Evolutionary conservation across 208 protist species (phyloP), one percentile per base, ranked within the genome.

Genomic region (Blastocrithidia nonstop): DNA sequence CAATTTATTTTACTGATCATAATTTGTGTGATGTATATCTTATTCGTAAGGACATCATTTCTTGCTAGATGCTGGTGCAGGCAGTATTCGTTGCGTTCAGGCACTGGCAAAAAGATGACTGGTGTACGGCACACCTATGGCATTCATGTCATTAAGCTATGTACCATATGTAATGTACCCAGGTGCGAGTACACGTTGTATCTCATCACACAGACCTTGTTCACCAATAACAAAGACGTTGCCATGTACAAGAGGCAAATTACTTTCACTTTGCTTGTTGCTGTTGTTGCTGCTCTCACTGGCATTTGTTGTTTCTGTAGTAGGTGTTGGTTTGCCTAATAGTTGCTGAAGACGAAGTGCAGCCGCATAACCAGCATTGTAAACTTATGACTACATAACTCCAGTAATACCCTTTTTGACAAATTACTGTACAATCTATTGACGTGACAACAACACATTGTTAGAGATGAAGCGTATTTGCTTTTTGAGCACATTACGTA

Each of bases 171-270:
- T 80, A 41, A 71, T 62, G 48, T 52, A 87, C 11, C 77, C 77
- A 0, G 65, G 62, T 0, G 77, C 77, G 9, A 87, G 58, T 28
- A 77, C 69, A 5, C 16, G 22, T 23, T 50, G 68, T 28, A 87
- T 27, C 53, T 87, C 77, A 17, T 78, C 66, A 40, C 77, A 64
- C 44, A 87, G 62, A 2, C 77, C 77, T n/a, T 55, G 36, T 42
- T 81, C 68, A 0, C 77, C 77, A 24, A 87, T 58, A 13, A 87
- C 72, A 33, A 87, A 69, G 5, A 87, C 54, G 47, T 82, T 81
- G 4, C 66, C 55, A 41, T 76, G 63, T n/a, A 87, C 61, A 6
- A 67, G 55, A n/a, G n/a, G n/a, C n/a, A n/a, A n/a, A n/a, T n/a
- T n/a, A n/a, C n/a, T n/a, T n/a, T n/a, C n/a, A n/a, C n/a, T n/a